phyloP scores from a whole-genome alignment of 305 asterid species.

The Solanum hybrid region DNA sequence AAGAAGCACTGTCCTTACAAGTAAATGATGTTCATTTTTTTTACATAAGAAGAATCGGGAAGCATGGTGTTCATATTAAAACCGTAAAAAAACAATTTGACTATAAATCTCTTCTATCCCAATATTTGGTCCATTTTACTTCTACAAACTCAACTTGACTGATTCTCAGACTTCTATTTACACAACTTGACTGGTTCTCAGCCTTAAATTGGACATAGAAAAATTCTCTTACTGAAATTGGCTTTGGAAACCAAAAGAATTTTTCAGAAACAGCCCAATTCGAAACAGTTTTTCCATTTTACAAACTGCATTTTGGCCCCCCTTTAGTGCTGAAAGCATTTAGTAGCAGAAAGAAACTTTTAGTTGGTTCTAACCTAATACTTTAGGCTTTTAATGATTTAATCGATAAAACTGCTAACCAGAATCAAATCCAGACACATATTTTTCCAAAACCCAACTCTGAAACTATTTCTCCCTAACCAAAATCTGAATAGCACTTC shows the following conservation, averaged over 20 bases:
- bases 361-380: not conserved
- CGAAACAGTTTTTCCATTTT: not conserved
- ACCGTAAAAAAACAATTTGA: not conserved
- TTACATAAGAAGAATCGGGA: not conserved
- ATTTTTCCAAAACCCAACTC: not conserved
- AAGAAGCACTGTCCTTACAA: not conserved
- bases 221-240: not conserved
- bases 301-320: not conserved
- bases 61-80: not conserved
- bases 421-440: not conserved
- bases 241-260: not conserved
- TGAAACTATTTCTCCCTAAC: not conserved
- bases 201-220: not conserved
- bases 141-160: not conserved
- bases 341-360: not conserved
- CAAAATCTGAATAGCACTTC: not conserved
- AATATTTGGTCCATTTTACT: not conserved
- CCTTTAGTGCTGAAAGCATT: not conserved
- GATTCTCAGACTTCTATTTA: not conserved
- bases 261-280: not conserved
- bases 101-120: not conserved
- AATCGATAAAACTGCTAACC: not conserved
- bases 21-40: not conserved
- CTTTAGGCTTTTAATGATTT: not conserved
- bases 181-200: not conserved